Base-by-base conservation (phyloP, 768 basidiomycete genomes). In the Macrocybe gigantea region DNA sequence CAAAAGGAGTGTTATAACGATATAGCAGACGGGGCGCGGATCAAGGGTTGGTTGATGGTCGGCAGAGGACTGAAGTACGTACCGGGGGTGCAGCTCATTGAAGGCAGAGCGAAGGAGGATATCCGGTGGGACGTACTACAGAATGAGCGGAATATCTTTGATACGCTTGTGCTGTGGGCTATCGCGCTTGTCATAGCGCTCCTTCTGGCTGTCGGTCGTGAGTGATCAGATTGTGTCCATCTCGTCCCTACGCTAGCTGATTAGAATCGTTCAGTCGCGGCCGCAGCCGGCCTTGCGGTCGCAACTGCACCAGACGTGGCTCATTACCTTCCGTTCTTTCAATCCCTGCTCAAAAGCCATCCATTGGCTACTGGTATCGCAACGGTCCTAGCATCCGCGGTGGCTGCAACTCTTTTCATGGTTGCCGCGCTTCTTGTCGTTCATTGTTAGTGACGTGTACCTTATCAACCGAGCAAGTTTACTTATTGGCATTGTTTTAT, bases 61-160 rank as follows among this genome's bases (percentile, higher is more conserved):
- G 89, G 89, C 7, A 72, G 78, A 29, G 87, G 85, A 1, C 61
- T 90, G 49, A 64, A 79, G 47, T 75, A 73, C 54, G 60, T 91
- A 29, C 80, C 79, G 31, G 80, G 80, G 2, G 63, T 85, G 5
- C 68, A 85, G 59, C 65, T 85, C 33, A 88, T 93, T 15, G 83
- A 88, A 58, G 89, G 89, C 1, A 68, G 85, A 49, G 83, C 87
- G 10, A 89, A 87, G 62, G 88, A 91, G 57, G 88, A 91, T 60
- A 79, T 93, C 33, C 67, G 84, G 46, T 93, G 88, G 88, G 80
- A 83, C 49, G 80, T 86, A 22, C 65, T 91, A 42, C 85, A 87
- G 62, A 72, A 76, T 51, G 75, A 80, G 60, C 67, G 76, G 35
- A 74, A 67, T 33, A 46, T 60, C 42, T 51, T 77, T 50, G 77